Evolutionary conservation across 2,329 filamentous ascomycete genomes (phyloP).

Genomic region (Chalaropsis ovoidea): DNA sequence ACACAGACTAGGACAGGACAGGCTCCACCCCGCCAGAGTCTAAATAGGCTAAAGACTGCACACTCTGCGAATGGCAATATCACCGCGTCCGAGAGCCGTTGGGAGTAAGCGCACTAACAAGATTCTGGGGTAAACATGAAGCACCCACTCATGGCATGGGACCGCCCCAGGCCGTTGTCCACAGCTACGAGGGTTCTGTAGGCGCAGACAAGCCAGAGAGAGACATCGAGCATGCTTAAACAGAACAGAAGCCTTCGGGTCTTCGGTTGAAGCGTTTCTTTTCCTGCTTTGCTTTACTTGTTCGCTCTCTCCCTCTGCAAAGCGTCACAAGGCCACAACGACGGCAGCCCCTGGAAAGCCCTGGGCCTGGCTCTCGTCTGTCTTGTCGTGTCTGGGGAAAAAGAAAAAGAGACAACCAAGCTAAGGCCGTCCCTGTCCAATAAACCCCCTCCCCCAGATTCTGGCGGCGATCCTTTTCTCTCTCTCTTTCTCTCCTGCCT

Average conservation of each 20-base stretch:
- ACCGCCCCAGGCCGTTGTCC: too few relatives aligned
- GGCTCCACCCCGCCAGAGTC: background rate
- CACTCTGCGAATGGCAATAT: constrained; percentile 8
- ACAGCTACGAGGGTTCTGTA: too few relatives aligned
- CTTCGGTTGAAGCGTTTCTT: constrained; percentile 2
- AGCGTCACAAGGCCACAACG: background rate
- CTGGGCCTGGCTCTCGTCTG: too few relatives aligned
- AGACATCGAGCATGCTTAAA: background rate
- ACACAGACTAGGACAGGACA: background rate
- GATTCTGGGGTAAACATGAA: background rate
- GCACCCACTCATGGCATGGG: too few relatives aligned
- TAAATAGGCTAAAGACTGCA: constrained; percentile 10
- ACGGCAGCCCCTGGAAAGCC: background rate
- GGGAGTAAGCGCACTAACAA: constrained; percentile 12
- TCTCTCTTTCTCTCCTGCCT: background rate
- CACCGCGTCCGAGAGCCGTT: constrained; percentile 8
- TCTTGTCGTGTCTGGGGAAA: background rate
- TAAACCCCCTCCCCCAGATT: background rate
- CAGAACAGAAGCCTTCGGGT: constrained; percentile 1
- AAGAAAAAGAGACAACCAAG: constrained; percentile 3
- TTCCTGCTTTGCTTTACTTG: background rate
- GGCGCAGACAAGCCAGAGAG: background rate
- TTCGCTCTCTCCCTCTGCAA: background rate
- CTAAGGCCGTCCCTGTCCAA: background rate
- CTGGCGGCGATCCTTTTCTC: background rate